Evolutionary conservation across 2,329 filamentous ascomycete species (phyloP), one percentile per base, ranked within the genome.

Genomic region (Tolypocladium inflatum): DNA sequence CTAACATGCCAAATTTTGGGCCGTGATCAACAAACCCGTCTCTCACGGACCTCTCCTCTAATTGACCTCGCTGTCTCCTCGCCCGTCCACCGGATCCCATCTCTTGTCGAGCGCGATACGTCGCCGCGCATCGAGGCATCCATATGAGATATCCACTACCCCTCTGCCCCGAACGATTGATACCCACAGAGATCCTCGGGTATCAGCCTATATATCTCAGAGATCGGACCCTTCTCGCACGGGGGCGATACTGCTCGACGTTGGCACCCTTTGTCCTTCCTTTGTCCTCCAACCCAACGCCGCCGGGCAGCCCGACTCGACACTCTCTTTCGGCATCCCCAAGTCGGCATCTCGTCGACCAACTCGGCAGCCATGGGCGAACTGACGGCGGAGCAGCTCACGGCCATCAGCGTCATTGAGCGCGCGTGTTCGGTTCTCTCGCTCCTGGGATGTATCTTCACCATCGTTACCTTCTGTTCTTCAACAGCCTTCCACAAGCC

Each of bases 401-500:
- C 74, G 39, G 78, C 79, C 51, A 79, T 92, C 62, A 82, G 76
- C 61, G 71, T 80, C 58, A 80, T 88, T 54, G 88, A 91, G 70
- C 80, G 90, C 54, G 74, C 81, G 19, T 84, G 85, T 66, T 92
- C 89, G 0, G 78, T 85, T 9, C 72, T 92, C 50, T 93, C 90
- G 1, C 70, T 94, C 0, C 55, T 87, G 2, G 89, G 88, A 58
- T 89, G 86, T 50, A 64, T 86, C 38, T 84, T 92, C 68, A 88
- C 91, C 66, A 84, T 93, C 57, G 64, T 77, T 57, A 91, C 88
- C 3, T 94, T 92, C 67, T 73, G 82, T 37, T 71, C 73, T n/a
- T 89, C 86, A 38, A 80, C 78, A 19, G 79, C 80, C 6, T 94
- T 94, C 68, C 88, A 89, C 66, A 93, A 91, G 67, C 88, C 90